phyloP scores from a whole-genome alignment of 208 protist genomes.

The Porcisia hertigi region DNA sequence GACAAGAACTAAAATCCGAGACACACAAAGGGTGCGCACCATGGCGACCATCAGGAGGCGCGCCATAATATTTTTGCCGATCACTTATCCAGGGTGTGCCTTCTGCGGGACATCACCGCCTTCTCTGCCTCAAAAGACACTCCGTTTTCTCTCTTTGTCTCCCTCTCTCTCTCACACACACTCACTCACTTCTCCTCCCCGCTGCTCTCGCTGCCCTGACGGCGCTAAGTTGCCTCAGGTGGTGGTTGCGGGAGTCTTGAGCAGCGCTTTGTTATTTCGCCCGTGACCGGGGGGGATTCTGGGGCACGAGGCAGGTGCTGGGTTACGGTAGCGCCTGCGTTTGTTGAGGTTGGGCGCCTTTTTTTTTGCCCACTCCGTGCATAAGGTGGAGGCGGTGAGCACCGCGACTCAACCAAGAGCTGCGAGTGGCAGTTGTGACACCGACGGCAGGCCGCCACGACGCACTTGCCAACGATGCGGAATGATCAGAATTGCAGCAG shows the following conservation, averaged over 20 bases:
- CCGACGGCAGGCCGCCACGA: not conserved
- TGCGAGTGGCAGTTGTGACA: constrained; percentile 1
- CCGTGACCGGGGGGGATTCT: not conserved
- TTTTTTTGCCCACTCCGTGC: not conserved
- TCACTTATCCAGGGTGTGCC: not conserved
- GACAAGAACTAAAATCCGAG: not conserved
- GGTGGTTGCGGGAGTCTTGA: not conserved
- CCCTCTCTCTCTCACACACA: not conserved
- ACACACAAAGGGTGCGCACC: not conserved
- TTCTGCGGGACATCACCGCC: not conserved
- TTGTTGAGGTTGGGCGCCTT: not conserved
- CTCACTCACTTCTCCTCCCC: not conserved
- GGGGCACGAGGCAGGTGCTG: not conserved
- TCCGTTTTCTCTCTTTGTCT: no score
- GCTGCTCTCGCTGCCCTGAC: not conserved
- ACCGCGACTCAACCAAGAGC: not conserved
- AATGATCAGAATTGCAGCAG: not conserved
- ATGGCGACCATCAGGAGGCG: not conserved
- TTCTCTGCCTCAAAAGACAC: not conserved
- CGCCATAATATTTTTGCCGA: not conserved
- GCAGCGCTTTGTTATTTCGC: not conserved
- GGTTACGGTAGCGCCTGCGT: not conserved
- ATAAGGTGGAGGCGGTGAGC: not conserved
- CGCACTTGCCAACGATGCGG: constrained; percentile 1
- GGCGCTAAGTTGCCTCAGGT: not conserved